Base-by-base conservation (phyloP, 192 early-diverging fungal genomes). In the Umbelopsis vinacea region DNA sequence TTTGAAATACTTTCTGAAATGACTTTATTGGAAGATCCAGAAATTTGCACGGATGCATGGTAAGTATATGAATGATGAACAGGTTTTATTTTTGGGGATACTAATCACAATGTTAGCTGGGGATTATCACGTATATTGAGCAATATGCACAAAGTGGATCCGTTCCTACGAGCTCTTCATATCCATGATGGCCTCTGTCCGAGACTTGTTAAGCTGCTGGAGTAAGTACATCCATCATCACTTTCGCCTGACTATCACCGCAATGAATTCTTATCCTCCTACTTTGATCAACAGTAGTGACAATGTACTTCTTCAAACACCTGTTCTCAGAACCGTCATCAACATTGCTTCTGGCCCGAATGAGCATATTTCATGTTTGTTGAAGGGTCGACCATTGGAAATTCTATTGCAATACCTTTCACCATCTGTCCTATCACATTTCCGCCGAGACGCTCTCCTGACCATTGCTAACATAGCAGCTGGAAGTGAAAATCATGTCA, bases 331-430 rank as follows among this genome's bases (percentile, higher is more conserved):
- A 53, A 68, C 72, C 4, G 66, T 76, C 43, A 74, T 81, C 5
- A 81, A 81, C 33, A 81, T 81, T 24, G 71, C 79, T 12, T 81
- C 75, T 15, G 79, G 75, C 2, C 72, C 79, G 29, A 73, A 81
- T 23, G 67, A 74, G 40, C 60, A 71, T 52, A 47, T 71, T 21
- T 69, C 69, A 4, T 40, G 46, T 14, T 26, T 46, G 10, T 43
- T 81, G 38, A 50, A 69, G 19, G 70, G 53, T 15, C 53, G 54
- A 0, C 60, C 48, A 7, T 22, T 81, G 1, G 50, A 72, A 43
- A 47, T 53, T 4, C 67, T 74, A 2, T n/a, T 40, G 14, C 48
- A 21, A 3, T 71, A 52, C n/a, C 69, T 71, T 22, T 22, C 21
- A 22, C 48, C 38, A 4, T 24, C 21, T 9, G 53, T 45, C 22